Base-by-base conservation (phyloP, 169 alveolate species). In the Plasmodium malariae region DNA sequence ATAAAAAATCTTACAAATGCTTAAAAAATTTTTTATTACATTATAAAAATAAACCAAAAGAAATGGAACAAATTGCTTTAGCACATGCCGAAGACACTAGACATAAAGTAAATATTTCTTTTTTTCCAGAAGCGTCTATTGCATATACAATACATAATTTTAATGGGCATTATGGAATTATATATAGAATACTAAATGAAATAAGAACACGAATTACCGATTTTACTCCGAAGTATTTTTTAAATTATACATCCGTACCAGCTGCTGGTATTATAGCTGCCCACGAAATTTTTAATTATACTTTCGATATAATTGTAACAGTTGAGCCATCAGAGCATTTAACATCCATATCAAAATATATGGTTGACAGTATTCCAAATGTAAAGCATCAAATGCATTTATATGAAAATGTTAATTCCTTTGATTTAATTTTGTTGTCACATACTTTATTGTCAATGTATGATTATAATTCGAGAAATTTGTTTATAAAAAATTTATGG, bases 71-170 rank as follows among this genome's bases (percentile, higher is more conserved):
- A 51, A 60, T 86, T 30, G 93, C 89, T 14, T 62, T 94, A 30
- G 71, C 94, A 55, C 92, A 92, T 32, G 94, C 95, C 4, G 96
- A 94, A 68, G 96, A 94, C 68, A 45, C 94, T 17, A 67, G 96
- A 88, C 96, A 94, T 62, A 94, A 91, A 91, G 88, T 89, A 72
- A 59, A 73, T 74, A 34, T 21, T 0, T 19, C 60, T 5, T 60
- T 54, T 40, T 55, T 65, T 19, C 68, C 94, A 24, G 87, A 94
- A 85, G 40, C 65, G 37, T 94, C 97, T 2, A 89, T 93, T 17
- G 96, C 97, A 30, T 93, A 93, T 67, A 94, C 96, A 12, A 93
- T 96, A n/a, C 97, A 94, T 80, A 92, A 95, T n/a, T 95, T 87
- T 73, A 93, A 95, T 45, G 97, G 95, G 0, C 74, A 91, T 48